Evolutionary conservation across 2,329 filamentous ascomycete genomes (phyloP), one percentile per base, ranked within the genome.

Genomic region (Ilyonectria robusta): DNA sequence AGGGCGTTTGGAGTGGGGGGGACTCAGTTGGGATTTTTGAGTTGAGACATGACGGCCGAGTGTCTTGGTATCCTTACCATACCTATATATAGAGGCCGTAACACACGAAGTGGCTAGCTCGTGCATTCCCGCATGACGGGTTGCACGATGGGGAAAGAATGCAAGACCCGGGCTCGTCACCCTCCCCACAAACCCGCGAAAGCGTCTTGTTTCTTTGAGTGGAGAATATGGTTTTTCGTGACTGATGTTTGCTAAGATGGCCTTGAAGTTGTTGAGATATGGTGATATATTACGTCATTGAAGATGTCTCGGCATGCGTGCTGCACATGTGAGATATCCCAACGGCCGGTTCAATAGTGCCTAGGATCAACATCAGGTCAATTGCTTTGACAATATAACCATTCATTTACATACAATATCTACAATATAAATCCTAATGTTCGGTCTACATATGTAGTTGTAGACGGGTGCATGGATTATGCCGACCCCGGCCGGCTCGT

Each of bases 1-100:
- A 70, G 72, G 74, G 74, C 73, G 74, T 76, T 73, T 68, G 65
- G 72, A 71, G 70, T 63, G 68, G 58, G 29, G 58, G 50, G 56
- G 37, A 37, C 54, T 58, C 26, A 42, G 54, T 51, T 57, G 31
- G 53, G 58, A 59, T 54, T 55, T 46, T 58, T 57, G 55, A 51
- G 55, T n/a, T 40, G 61, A 48, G 55, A 55, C 61, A 61, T 19
- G 58, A 63, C 47, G 29, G 51, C 31, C 60, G 48, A 59, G n/a
- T 55, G 51, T 68, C 56, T 63, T 63, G 53, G 33, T 54, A 56
- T 44, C 68, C 60, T 65, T 58, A 40, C 60, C 62, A 42, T 64
- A 44, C 42, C 42, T 59, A 64, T 72, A 73, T 75, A 75, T 73
- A 75, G 72, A 75, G 69, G 72, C 69, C 73, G 29, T 55, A 65